A percentile compares a stretch with the other conserved stretches of the same genome.
Conservation (phyloP, 1,139 yeast species). For the Yamadazyma taylorii region DNA sequence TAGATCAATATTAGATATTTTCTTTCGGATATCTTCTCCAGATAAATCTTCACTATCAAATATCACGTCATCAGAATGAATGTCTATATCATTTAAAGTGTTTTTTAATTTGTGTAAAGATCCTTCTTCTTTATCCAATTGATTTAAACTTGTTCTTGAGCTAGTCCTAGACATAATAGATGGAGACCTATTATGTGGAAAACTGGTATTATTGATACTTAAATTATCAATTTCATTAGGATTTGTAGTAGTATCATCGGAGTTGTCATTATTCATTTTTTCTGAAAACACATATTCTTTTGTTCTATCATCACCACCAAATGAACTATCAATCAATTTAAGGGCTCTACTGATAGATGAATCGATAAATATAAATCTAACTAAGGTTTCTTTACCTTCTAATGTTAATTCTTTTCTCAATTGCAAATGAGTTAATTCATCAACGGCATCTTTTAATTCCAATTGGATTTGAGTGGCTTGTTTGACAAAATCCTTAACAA, state of each 20-base stretch:
- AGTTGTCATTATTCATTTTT: constrained; percentile 12
- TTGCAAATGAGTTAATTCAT: constrained; percentile 57
- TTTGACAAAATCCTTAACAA: constrained; percentile 41
- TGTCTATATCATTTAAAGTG: constrained; percentile 22
- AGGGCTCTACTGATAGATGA: constrained; percentile 69
- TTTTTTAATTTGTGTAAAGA: constrained; percentile 36
- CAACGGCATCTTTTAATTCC: constrained; percentile 53
- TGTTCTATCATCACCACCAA: constrained; percentile 21
- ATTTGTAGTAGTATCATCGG: constrained; percentile 8
- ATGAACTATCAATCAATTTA: constrained; percentile 46
- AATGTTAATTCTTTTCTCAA: constrained; percentile 51
- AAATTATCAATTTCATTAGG: constrained; percentile 2
- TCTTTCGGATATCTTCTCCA: constrained; percentile 55
- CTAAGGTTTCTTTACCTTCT: constrained; percentile 72
- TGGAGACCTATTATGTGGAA: constrained; percentile 16
- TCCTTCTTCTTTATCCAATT: constrained; percentile 44
- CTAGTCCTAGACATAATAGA: constrained; percentile 32
- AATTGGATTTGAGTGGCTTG: constrained; percentile 45
- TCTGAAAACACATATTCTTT: constrained; percentile 10
- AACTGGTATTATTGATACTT: constrained; percentile 8
- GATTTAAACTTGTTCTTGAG: constrained; percentile 36
- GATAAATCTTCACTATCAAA: constrained; percentile 22
- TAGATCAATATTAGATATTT: constrained; percentile 44
- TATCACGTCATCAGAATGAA: not conserved
- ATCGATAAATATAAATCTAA: constrained; percentile 67